Evolutionary conservation across 768 basidiomycete genomes (phyloP).

Genomic region (Russula vinacea): DNA sequence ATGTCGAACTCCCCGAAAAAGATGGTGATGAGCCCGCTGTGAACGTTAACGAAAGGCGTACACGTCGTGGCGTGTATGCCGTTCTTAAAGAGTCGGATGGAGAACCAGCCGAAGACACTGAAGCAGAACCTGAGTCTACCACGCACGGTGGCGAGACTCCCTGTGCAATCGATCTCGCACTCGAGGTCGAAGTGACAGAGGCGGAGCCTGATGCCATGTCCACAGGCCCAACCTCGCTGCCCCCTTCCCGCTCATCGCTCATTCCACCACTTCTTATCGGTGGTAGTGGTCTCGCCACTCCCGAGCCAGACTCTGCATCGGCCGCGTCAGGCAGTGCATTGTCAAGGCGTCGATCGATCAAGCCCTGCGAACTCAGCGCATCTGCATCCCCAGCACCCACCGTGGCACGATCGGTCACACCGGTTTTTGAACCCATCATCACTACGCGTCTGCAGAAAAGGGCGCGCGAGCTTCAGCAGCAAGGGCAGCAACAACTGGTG

Average conservation of each 20-base stretch:
- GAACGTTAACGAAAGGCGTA: slow-evolving; percentile 76
- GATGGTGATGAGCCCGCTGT: slow-evolving; percentile 40
- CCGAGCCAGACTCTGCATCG: slow-evolving; percentile 17
- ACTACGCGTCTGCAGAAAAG: slow-evolving; percentile 55
- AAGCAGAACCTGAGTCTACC: slow-evolving; percentile 37
- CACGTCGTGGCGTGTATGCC: slow-evolving; percentile 78
- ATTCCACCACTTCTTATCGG: slow-evolving; percentile 9
- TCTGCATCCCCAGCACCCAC: slow-evolving; percentile 33
- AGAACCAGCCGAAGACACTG: slow-evolving; percentile 51
- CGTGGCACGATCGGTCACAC: slow-evolving; percentile 32
- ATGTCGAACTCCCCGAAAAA: slow-evolving; percentile 30
- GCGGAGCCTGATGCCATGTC: slow-evolving; percentile 22
- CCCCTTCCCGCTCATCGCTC: slow-evolving; percentile 23
- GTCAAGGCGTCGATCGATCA: slow-evolving; percentile 19
- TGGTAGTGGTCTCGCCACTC: slow-evolving; percentile 20
- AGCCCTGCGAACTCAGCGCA: slow-evolving; percentile 14
- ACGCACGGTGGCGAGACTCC: slow-evolving; percentile 5
- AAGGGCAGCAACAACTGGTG: slow-evolving; percentile 42
- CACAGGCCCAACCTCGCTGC: slow-evolving; percentile 7
- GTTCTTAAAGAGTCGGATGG: slow-evolving; percentile 63
- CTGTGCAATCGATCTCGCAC: slow-evolving; percentile 18
- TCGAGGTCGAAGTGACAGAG: slow-evolving; percentile 23
- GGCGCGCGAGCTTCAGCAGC: slow-evolving; percentile 36
- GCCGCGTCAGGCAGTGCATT: slow-evolving; percentile 17
- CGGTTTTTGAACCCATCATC: slow-evolving; percentile 51